Conservation (phyloP, 2,329 filamentous ascomycete species). For the Trichoderma lentiforme region DNA sequence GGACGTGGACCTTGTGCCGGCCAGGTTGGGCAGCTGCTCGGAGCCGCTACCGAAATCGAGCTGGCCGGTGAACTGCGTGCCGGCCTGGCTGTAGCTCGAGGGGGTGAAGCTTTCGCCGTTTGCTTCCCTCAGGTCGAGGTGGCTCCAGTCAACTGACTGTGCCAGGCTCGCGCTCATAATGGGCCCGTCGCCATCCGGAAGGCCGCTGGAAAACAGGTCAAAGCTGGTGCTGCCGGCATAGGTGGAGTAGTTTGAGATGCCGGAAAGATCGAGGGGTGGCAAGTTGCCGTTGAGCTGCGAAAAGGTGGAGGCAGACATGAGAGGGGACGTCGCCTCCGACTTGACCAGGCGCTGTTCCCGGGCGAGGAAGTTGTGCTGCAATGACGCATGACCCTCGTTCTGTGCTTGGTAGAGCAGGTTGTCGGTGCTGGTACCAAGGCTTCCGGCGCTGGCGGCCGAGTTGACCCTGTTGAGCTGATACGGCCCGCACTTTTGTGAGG, state of each 20-base stretch:
- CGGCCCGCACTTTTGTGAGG: slow-evolving; percentile 59
- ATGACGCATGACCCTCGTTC: slow-evolving; percentile 35
- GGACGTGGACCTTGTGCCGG: slow-evolving; percentile 58
- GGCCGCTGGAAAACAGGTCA: slow-evolving; percentile 47
- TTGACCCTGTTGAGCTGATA: slow-evolving; percentile 59
- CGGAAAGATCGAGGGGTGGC: slow-evolving; percentile 57
- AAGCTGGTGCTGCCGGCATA: slow-evolving; percentile 47
- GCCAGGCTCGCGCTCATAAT: slow-evolving; percentile 61
- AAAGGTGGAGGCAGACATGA: slow-evolving; percentile 49
- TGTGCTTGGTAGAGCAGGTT: slow-evolving; percentile 39
- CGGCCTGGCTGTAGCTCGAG: slow-evolving; percentile 54
- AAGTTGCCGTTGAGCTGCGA: slow-evolving; percentile 50
- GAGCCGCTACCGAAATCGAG: slow-evolving; percentile 52
- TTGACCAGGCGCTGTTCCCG: slow-evolving; percentile 53
- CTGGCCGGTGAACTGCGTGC: slow-evolving; percentile 46
- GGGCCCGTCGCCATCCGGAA: slow-evolving; percentile 52
- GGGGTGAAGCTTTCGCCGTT: slow-evolving; percentile 49
- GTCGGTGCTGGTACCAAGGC: slow-evolving; percentile 44
- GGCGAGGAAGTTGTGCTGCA: slow-evolving; percentile 35
- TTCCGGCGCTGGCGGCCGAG: slow-evolving; percentile 52
- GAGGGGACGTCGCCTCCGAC: slow-evolving; percentile 60
- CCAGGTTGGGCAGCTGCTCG: slow-evolving; percentile 54
- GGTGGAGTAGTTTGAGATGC: slow-evolving; percentile 46
- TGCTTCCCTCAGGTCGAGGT: slow-evolving; percentile 46
- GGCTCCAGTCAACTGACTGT: slow-evolving; percentile 46